Base-by-base conservation (phyloP, 441 rosid species). In the Gossypium gossypioides region DNA sequence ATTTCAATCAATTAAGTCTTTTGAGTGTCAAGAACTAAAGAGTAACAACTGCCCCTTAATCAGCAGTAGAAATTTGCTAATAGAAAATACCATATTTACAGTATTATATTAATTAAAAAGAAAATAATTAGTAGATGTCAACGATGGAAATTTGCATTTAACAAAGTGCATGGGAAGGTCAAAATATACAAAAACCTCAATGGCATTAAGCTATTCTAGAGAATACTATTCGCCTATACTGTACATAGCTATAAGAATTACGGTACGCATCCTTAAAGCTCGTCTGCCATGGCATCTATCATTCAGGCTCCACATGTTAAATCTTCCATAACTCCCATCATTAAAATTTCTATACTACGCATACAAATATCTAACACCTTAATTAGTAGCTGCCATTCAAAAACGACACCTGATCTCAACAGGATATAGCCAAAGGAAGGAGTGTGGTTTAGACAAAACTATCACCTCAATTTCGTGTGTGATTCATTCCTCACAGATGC, bases 391-490 rank as follows among this genome's bases (percentile, higher is more conserved):
- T 37, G 42, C n/a, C 59, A 19, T 55, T 58, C 40, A 24, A 9
- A 32, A 72, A 67, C 51, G 12, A 73, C 18, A 10, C 55, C 74
- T 6, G 16, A 29, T 50, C 66, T 57, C 40, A 22, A 72, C 46
- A 19, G 40, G 54, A 69, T 69, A 63, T 10, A 13, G 61, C 10
- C 76, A 59, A 21, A 22, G 13, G 13, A 68, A 9, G 10, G 50
- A 74, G 29, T 64, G 78, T 68, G 72, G 78, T 82, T 82, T 37
- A n/a, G 79, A 81, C 67, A 80, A 66, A 57, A 81, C 29, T 40
- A 78, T 72, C 61, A 48, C 83, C 79, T 78, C 81, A 0, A 84
- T 15, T 67, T 72, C 29, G 68, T 3, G 10, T 60, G 19, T 3
- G 81, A 63, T 58, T 64, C 77, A 70, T 75, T 72, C 40, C 22